These are phyloP conservation scores for Eucalyptus sp. DNA, from an alignment of 345 rosid genomes.

Conservation along the genomic window DNA sequence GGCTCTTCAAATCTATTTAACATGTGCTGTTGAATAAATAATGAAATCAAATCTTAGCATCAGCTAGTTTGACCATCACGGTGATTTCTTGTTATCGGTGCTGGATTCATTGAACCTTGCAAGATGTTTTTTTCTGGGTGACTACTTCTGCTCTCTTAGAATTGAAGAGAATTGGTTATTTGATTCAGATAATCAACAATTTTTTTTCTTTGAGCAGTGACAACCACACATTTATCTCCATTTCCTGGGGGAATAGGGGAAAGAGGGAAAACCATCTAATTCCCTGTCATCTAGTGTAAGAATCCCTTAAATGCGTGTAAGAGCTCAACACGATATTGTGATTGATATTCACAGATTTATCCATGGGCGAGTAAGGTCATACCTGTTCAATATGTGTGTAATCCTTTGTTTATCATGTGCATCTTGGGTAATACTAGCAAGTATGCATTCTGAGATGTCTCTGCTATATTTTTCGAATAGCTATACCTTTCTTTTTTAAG, in stretches of 20 bases:
- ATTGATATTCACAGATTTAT: background rate
- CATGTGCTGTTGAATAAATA: background rate
- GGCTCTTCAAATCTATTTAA: background rate
- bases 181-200: background rate
- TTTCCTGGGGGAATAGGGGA: background rate
- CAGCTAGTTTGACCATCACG: background rate
- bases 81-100: background rate
- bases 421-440: background rate
- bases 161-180: background rate
- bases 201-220: background rate
- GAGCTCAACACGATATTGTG: background rate
- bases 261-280: background rate
- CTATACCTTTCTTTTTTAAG: background rate
- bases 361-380: background rate
- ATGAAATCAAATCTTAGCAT: background rate
- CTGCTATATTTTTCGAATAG: background rate
- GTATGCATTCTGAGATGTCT: background rate
- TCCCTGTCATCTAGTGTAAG: background rate
- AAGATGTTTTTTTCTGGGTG: background rate
- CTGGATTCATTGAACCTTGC: background rate
- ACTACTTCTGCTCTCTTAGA: background rate
- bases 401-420: background rate
- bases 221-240: background rate
- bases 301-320: background rate
- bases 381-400: background rate